These are phyloP conservation scores for Gracilaria gracilis DNA, from an alignment of 23 red algal species.

Conservation along the genomic window DNA sequence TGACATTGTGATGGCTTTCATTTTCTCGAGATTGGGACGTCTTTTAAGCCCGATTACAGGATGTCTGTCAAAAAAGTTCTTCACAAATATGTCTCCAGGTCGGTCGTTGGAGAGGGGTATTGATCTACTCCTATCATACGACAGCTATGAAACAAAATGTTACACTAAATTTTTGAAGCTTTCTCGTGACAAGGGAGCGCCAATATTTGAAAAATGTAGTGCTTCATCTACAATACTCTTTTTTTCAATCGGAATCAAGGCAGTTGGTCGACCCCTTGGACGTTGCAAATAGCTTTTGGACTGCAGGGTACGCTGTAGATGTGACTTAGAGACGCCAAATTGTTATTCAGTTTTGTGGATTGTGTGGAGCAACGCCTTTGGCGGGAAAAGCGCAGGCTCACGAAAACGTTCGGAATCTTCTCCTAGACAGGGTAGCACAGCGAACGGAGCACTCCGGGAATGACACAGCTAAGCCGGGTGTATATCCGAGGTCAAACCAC, in stretches of 20 bases:
- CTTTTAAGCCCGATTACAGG: background rate
- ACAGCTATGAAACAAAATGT: background rate
- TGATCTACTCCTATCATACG: background rate
- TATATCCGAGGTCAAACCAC: no score
- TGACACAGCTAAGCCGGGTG: no score
- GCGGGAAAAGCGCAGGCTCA: no score
- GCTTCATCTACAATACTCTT: background rate
- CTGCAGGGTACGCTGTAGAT: no score
- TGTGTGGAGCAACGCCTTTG: no score
- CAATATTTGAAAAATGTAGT: background rate
- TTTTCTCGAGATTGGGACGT: background rate
- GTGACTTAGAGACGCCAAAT: no score
- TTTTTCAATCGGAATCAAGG: background rate
- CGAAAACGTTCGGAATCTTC: no score
- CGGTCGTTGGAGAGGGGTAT: background rate
- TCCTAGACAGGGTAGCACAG: no score
- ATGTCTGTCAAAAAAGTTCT: background rate
- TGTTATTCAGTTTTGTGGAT: no score
- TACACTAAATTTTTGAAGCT: constrained; percentile 10
- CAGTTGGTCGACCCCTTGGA: no score
- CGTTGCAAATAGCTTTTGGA: no score
- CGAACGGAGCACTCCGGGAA: no score
- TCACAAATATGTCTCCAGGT: background rate
- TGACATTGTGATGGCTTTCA: background rate
- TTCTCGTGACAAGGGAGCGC: background rate